Evolutionary conservation across 768 basidiomycete species (phyloP).

Genomic region (Artomyces pyxidatus): DNA sequence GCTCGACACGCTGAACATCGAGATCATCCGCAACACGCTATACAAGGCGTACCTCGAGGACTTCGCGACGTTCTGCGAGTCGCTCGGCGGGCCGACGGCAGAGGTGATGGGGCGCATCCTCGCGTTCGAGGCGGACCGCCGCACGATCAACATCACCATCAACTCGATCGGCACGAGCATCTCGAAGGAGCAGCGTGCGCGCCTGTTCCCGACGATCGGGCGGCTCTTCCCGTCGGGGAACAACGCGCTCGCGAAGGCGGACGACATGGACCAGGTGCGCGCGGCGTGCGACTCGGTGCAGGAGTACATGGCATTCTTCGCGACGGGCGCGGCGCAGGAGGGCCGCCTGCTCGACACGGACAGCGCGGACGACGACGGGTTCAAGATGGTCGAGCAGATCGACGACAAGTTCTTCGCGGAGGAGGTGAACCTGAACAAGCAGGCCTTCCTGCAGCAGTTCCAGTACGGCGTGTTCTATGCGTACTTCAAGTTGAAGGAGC

Average conservation of each 20-base stretch:
- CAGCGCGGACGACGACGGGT: slow-evolving; percentile 26
- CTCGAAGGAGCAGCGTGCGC: slow-evolving; percentile 89
- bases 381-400: slow-evolving; percentile 50
- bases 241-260: slow-evolving; percentile 86
- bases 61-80: slow-evolving; percentile 77
- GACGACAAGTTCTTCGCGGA: slow-evolving; percentile 93
- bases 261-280: slow-evolving; percentile 91
- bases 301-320: slow-evolving; percentile 90
- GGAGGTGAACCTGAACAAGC: slow-evolving; percentile 92
- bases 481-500: slow-evolving; percentile 88
- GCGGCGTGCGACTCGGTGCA: slow-evolving; percentile 77
- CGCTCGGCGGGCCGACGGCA: slow-evolving; percentile 76
- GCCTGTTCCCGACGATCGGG: slow-evolving; percentile 90
- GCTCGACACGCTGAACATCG: slow-evolving; percentile 97
- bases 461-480: slow-evolving; percentile 90
- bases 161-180: slow-evolving; percentile 97
- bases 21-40: slow-evolving; percentile 98
- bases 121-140: slow-evolving; percentile 92
- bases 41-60: slow-evolving; percentile 99
- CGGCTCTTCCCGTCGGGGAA: slow-evolving; percentile 94
- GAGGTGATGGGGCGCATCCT: slow-evolving; percentile 92
- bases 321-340: slow-evolving; percentile 23
- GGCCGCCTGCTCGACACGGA: slow-evolving; percentile 23
- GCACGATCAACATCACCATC: slow-evolving; percentile 97
- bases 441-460: slow-evolving; percentile 94